Conservation (phyloP, 2,329 filamentous ascomycete genomes). For the Sclerotinia borealis region DNA sequence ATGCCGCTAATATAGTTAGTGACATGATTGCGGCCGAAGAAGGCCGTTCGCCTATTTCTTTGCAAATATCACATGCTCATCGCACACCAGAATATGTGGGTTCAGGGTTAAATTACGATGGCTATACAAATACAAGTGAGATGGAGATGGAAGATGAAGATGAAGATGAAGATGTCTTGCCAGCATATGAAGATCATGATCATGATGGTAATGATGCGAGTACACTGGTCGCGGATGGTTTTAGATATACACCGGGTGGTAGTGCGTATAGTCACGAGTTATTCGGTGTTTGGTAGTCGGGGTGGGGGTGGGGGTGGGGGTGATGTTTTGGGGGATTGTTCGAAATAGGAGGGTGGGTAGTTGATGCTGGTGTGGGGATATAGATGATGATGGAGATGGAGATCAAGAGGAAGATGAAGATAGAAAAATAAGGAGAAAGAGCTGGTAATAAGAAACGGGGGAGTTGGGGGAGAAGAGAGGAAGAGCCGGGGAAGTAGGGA, state of each 20-base stretch:
- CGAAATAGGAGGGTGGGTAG: constrained; percentile 19
- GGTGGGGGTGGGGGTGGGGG: constrained; percentile 23
- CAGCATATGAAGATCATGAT: constrained; percentile 11
- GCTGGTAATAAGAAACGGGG: no score
- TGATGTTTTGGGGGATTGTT: constrained; percentile 26
- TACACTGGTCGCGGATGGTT: constrained; percentile 27
- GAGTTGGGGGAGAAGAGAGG: background rate
- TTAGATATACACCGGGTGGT: constrained; percentile 26
- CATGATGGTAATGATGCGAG: constrained; percentile 17
- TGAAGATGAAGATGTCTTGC: background rate
- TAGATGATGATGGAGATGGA: no score
- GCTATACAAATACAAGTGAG: background rate
- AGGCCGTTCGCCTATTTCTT: background rate
- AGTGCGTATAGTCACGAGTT: constrained; percentile 21
- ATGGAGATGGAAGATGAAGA: no score
- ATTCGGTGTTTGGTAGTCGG: constrained; percentile 20
- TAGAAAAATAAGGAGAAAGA: no score
- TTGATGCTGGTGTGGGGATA: no score
- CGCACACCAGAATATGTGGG: background rate
- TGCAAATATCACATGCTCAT: background rate
- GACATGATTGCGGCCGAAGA: constrained; percentile 24
- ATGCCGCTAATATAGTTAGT: constrained; percentile 21
- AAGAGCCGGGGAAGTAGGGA: background rate
- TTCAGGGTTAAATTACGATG: background rate
- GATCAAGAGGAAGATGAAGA: no score